Base-by-base conservation (phyloP, 129 eudicot genomes). In the Ambrosia artemisiifolia region DNA sequence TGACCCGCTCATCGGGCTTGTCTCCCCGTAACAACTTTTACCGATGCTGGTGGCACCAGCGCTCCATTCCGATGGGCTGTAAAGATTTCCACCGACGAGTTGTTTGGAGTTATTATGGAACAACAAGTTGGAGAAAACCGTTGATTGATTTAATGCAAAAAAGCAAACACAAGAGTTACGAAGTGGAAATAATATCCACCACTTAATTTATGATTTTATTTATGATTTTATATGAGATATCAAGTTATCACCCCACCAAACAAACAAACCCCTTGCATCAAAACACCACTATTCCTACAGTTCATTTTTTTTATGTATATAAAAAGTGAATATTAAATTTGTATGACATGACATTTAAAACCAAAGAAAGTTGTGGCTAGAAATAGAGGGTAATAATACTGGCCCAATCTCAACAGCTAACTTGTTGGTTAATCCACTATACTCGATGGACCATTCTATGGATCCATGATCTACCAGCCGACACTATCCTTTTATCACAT, bases 31-130 rank as follows among this genome's bases (percentile, higher is more conserved):
- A 56, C 97, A 94, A 60, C 80, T 90, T 70, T 90, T 88, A 2
- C 79, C 66, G 0, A 48, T 61, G 38, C 85, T 75, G 34, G 78
- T 38, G 57, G 85, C 76, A 2, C 93, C 86, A 0, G 72, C 72
- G 14, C 75, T 82, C 93, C 92, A 94, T 54, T 88, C 96, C 3
- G 89, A 78, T 16, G 98, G 96, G 85, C 98, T 94, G 87, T 81
- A 72, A 60, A 24, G 53, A 47, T 71, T n/a, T 24, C 50, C 72
- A 78, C 72, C 55, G 57, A 53, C 51, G 59, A 56, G 14, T 30
- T 59, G 18, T 44, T 61, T 13, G 32, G 18, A 60, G 65, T 78
- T 63, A 78, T 42, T 70, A 50, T 49, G 65, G 30, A 47, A 48
- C 30, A 61, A 42, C 35, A 77, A 48, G 51, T 63, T 18, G 33